A percentile compares a stretch with the other conserved stretches of the same genome.
phyloP scores from a whole-genome alignment of 257 asterid species.

The Hygrophila difformis region DNA sequence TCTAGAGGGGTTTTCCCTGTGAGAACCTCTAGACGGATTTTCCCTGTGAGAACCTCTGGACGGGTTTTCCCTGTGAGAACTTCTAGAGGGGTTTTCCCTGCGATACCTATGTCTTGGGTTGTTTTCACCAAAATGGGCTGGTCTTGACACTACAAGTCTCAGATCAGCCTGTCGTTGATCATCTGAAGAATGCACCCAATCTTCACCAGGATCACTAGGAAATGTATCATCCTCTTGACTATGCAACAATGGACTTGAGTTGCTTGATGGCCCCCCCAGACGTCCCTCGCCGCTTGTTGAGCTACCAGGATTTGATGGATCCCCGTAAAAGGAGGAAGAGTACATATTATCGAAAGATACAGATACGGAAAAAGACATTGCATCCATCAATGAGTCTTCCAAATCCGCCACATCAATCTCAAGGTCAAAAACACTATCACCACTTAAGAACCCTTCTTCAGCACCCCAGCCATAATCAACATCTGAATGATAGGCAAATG shows the following conservation, averaged over 20 bases:
- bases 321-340: constrained; percentile 17
- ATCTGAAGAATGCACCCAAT: constrained; percentile 13
- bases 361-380: constrained; percentile 22
- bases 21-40: too few species aligned
- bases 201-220: constrained; percentile 5
- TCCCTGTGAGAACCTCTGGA: too few species aligned
- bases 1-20: too few species aligned
- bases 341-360: constrained; percentile 22
- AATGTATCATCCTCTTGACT: neutral
- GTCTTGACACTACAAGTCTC: too few species aligned
- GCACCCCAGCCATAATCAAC: too few species aligned
- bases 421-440: constrained; percentile 30
- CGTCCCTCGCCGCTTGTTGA: constrained; percentile 17
- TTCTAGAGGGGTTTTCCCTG: constrained; percentile 22
- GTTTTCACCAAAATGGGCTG: too few species aligned
- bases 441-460: constrained; percentile 25
- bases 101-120: too few species aligned
- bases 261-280: constrained; percentile 1
- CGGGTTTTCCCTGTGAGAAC: constrained; percentile 12
- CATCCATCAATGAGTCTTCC: constrained; percentile 25
- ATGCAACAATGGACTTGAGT: constrained; percentile 15
- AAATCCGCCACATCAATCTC: constrained; percentile 21
- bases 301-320: constrained; percentile 19
- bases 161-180: too few species aligned
- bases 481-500: too few species aligned